Evolutionary conservation across 768 basidiomycete genomes (phyloP), one percentile per base, ranked within the genome.

Genomic region (Candolleomyces efflorescens): DNA sequence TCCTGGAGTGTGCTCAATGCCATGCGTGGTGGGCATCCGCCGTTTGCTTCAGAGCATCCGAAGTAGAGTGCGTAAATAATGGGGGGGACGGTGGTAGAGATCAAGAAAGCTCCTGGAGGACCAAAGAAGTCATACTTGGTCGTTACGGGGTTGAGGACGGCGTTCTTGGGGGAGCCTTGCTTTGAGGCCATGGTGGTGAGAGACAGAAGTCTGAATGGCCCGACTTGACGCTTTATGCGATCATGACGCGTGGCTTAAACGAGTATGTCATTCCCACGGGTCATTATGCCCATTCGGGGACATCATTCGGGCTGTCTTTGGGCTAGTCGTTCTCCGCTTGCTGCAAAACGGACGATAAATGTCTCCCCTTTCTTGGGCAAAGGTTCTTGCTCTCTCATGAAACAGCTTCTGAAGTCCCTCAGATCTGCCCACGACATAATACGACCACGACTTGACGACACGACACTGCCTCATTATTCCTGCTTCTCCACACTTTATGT

Each of bases 81-180:
- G 65, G 82, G 65, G 4, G 94, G 92, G 11, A 93, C 88, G 13
- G 81, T 80, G 43, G 92, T 52, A 2, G 85, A 82, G 63, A 95
- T 79, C 58, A 84, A 74, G 48, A 87, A 65, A 0, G 93, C 90
- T 3, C 92, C 92, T 3, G 80, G 82, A 3, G 92, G 91, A 0
- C 92, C 92, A 46, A 90, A 68, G 67, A 95, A 95, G 67, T 95
- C 93, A 71, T 88, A 94, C 44, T 75, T 69, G 0, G 76, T 84
- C 36, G 92, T 89, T 53, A 78, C 79, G 0, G 90, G 91, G 62
- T 91, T 91, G 64, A 87, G 73, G 22, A 9, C 36, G 41, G 63
- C 59, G 26, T 58, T 27, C 58, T 56, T 60, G 50, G 64, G 41
- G 36, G 65, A 58, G 32, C 32, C 32, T 32, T 32, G 32, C 32